These are phyloP conservation scores for Leccinum imitatum DNA, from an alignment of 768 basidiomycete genomes.

Conservation along the genomic window DNA sequence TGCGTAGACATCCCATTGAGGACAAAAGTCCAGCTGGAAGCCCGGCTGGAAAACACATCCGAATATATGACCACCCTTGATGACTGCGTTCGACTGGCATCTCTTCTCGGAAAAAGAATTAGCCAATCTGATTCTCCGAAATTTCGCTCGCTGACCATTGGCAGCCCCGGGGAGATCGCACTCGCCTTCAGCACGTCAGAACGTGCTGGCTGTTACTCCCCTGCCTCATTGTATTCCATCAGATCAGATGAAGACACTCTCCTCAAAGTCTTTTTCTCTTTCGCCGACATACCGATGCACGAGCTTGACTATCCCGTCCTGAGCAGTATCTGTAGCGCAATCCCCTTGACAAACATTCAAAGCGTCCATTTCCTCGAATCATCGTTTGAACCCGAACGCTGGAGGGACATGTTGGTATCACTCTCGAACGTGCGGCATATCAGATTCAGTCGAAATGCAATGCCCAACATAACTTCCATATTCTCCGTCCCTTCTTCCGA, in stretches of 20 bases:
- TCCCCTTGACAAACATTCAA: neutral
- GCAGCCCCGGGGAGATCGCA: too few species aligned
- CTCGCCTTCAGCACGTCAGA: too few species aligned
- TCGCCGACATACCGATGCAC: too few species aligned
- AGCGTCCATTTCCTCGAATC: neutral
- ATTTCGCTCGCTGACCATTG: too few species aligned
- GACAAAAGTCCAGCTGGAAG: too few species aligned
- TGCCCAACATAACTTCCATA: neutral
- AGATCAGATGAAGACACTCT: neutral
- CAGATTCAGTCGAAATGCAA: neutral
- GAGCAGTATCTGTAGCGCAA: neutral
- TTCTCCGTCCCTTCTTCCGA: neutral
- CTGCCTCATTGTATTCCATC: neutral
- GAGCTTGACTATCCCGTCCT: neutral
- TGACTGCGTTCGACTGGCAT: too few species aligned
- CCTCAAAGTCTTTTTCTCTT: neutral
- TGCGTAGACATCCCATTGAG: too few species aligned
- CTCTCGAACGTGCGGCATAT: neutral
- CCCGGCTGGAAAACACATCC: too few species aligned
- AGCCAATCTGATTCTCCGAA: too few species aligned
- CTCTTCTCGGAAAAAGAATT: too few species aligned
- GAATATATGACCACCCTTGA: too few species aligned
- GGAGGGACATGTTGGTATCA: neutral
- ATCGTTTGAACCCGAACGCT: neutral
- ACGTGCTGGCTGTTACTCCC: too few species aligned